Conservation (phyloP, 2,329 filamentous ascomycete species). For the Penicillium sclerotiorum region DNA sequence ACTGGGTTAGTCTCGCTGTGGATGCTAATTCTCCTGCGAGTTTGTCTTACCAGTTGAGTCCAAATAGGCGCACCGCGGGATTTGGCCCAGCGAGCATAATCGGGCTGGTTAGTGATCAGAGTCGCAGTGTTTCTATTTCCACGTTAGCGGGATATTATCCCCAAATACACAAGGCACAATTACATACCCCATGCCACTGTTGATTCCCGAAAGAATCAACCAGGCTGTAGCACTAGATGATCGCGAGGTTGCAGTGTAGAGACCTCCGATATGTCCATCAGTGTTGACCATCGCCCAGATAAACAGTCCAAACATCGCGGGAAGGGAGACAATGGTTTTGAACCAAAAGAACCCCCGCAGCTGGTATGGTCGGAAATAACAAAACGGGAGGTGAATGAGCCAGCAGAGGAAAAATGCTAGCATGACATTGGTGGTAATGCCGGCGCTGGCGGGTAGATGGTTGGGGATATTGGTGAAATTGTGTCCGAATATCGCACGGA, state of each 20-base stretch:
- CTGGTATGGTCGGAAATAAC: conserved; percentile 8
- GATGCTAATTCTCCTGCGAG: no score
- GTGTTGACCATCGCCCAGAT: conserved; percentile 7
- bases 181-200: conserved; percentile 7
- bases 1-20: no score
- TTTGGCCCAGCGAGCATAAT: conserved; percentile 7
- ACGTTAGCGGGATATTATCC: no score
- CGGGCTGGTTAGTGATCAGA: conserved; percentile 7
- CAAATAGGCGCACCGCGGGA: conserved; percentile 2
- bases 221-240: conserved; percentile 2
- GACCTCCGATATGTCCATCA: background rate
- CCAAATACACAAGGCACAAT: no score
- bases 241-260: background rate
- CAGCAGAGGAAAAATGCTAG: conserved; percentile 5
- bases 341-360: conserved; percentile 4
- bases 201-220: conserved; percentile 7
- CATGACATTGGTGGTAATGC: conserved; percentile 6
- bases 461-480: conserved; percentile 2
- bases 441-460: background rate
- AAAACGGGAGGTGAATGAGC: conserved; percentile 6
- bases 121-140: conserved; percentile 8
- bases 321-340: conserved; percentile 4
- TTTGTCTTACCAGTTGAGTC: conserved; percentile 5
- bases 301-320: conserved; percentile 5
- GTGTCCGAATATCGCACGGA: conserved; percentile 5